A percentile compares a stretch with the other conserved stretches of the same genome.
Conservation (phyloP, 2,329 filamentous ascomycete species). For the Neocatenulostroma microsporum region DNA sequence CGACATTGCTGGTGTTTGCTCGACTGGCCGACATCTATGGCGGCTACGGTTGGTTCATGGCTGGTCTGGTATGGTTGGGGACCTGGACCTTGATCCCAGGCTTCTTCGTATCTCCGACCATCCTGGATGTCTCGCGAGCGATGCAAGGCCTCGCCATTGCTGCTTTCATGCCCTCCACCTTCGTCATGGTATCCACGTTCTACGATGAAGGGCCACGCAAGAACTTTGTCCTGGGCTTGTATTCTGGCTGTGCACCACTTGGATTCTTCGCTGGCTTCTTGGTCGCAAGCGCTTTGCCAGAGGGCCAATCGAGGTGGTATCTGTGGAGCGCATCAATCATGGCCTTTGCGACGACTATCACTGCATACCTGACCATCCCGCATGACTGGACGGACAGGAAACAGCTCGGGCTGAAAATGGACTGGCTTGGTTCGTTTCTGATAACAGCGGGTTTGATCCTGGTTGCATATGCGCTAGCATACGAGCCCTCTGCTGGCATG, state of each 20-base stretch:
- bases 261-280: slow-evolving; percentile 31
- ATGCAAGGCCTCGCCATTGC: slow-evolving; percentile 33
- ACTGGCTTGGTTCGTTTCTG: slow-evolving; percentile 28
- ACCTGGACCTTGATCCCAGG: slow-evolving; percentile 30
- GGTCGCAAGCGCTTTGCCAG: slow-evolving; percentile 24
- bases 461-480: slow-evolving; percentile 28
- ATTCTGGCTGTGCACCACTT: slow-evolving; percentile 30
- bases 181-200: slow-evolving; percentile 27
- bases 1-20: slow-evolving; percentile 27
- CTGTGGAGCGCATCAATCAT: slow-evolving; percentile 28
- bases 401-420: slow-evolving; percentile 28
- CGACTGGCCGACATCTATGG: slow-evolving; percentile 31
- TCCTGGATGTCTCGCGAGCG: slow-evolving; percentile 28
- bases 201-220: slow-evolving; percentile 27
- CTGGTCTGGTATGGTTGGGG: slow-evolving; percentile 27
- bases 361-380: slow-evolving; percentile 28
- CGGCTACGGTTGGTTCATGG: slow-evolving; percentile 30
- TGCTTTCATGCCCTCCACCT: slow-evolving; percentile 28
- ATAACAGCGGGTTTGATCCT: slow-evolving; percentile 30
- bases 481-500: slow-evolving; percentile 21
- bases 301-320: slow-evolving; percentile 24
- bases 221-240: slow-evolving; percentile 30
- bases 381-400: slow-evolving; percentile 25
- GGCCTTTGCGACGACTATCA: slow-evolving; percentile 21
- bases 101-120: slow-evolving; percentile 18